These are phyloP conservation scores for Rutstroemia sp. DNA, from an alignment of 2,329 filamentous ascomycete species.

Conservation along the genomic window DNA sequence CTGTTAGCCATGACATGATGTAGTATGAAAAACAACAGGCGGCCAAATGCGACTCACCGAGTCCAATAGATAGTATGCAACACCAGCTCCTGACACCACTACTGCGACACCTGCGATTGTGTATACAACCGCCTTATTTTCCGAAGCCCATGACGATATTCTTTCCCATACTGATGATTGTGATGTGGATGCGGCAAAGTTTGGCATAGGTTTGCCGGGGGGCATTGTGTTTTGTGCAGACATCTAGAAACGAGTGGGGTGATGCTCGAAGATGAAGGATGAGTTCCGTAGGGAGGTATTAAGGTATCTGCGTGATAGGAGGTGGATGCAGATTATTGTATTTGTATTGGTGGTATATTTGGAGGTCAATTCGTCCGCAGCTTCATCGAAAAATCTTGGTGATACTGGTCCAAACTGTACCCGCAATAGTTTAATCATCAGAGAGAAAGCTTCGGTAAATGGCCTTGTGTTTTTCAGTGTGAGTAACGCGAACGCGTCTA, in stretches of 20 bases:
- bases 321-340: slow-evolving; percentile 9
- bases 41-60: slow-evolving; percentile 38
- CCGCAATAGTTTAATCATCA: slow-evolving; percentile 6
- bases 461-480: no score
- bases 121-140: slow-evolving; percentile 93
- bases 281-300: slow-evolving; percentile 13
- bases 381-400: slow-evolving; percentile 12
- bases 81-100: slow-evolving; percentile 83
- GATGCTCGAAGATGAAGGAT: slow-evolving; percentile 21
- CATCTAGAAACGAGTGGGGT: slow-evolving; percentile 21
- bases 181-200: slow-evolving; percentile 28
- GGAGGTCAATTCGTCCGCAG: slow-evolving; percentile 6
- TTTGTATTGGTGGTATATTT: background rate
- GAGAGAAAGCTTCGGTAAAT: slow-evolving; percentile 17
- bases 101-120: slow-evolving; percentile 92
- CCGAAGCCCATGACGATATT: slow-evolving; percentile 82
- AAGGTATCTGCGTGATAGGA: slow-evolving; percentile 16
- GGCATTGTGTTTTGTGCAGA: slow-evolving; percentile 23
- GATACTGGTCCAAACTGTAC: background rate
- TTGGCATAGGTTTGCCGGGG: slow-evolving; percentile 22
- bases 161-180: slow-evolving; percentile 61
- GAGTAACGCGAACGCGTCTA: background rate
- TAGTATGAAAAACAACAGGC: background rate
- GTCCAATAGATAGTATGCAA: slow-evolving; percentile 79
- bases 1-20: slow-evolving; percentile 11